Conservation (phyloP, 441 rosid species). For the Populus hybrid region DNA sequence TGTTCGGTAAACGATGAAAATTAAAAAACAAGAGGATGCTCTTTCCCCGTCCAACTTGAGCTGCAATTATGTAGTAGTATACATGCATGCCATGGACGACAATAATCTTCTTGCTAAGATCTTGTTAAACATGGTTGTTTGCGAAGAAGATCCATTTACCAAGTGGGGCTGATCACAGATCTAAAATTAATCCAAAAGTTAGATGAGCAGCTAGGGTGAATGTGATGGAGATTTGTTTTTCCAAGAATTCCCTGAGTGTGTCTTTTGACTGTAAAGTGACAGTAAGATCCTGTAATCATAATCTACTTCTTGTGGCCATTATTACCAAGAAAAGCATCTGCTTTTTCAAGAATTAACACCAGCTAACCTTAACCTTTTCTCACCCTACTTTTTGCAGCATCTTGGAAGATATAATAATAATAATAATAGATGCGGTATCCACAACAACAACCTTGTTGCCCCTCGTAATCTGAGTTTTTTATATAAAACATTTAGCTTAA, state of each 20-base stretch:
- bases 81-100: conserved; percentile 1
- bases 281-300: neutral
- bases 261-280: conserved; percentile 16
- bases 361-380: neutral
- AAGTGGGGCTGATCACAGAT: neutral
- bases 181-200: neutral
- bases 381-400: neutral
- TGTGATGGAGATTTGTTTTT: conserved; percentile 7
- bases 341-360: conserved; percentile 20
- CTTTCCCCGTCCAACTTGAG: neutral
- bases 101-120: conserved; percentile 12
- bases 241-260: conserved; percentile 15
- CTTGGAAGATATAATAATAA: neutral
- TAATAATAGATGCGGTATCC: too few species aligned
- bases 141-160: neutral
- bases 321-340: conserved; percentile 13
- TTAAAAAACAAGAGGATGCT: neutral
- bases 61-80: neutral
- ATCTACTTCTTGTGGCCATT: conserved; percentile 6
- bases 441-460: too few species aligned
- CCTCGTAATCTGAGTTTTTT: too few species aligned
- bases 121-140: neutral
- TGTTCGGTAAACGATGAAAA: neutral
- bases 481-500: too few species aligned
- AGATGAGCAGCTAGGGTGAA: neutral